Conservation (phyloP, 108 stramenopile species). For the Pinguiococcus pyrenoidosus region DNA sequence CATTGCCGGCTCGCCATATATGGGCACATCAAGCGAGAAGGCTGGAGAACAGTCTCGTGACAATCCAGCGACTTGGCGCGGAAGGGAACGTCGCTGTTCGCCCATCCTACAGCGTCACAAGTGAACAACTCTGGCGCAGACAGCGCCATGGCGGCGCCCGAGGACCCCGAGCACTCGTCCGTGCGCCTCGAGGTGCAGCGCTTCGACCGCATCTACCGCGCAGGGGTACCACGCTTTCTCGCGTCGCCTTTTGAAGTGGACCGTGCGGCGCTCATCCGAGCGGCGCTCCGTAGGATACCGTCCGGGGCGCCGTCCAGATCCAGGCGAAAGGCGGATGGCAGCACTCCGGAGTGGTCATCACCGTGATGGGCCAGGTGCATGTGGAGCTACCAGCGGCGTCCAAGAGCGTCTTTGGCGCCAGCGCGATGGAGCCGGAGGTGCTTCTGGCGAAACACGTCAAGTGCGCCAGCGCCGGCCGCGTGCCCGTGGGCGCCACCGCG, state of each 20-base stretch:
- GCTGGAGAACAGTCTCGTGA: too few species aligned
- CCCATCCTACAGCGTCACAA: too few species aligned
- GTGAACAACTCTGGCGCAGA: too few species aligned
- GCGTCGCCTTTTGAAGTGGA: conserved; percentile 3
- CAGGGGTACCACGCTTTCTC: too few species aligned
- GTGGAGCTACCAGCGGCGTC: conserved; percentile 3
- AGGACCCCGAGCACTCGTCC: too few species aligned
- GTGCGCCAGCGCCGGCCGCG: background rate
- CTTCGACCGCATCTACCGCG: conserved; percentile 12
- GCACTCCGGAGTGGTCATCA: conserved; percentile 1
- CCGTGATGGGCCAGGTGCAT: conserved; percentile 1
- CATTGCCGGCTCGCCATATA: too few species aligned
- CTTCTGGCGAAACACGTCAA: background rate
- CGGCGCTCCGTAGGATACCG: background rate
- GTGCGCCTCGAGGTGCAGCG: conserved; percentile 1
- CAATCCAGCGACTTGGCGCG: too few species aligned
- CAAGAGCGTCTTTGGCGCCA: too few species aligned
- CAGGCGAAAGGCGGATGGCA: too few species aligned
- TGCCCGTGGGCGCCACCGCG: conserved; percentile 3
- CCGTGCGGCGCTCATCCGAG: background rate
- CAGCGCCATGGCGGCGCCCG: too few species aligned
- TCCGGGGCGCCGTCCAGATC: background rate
- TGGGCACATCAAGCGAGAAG: too few species aligned
- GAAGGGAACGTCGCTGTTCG: too few species aligned
- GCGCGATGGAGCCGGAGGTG: background rate